Percentiles rank a stretch among this genome's conserved stretches.
These are phyloP conservation scores for Eutypa lata DNA, from an alignment of 2,329 filamentous ascomycete genomes.

Conservation along the genomic window DNA sequence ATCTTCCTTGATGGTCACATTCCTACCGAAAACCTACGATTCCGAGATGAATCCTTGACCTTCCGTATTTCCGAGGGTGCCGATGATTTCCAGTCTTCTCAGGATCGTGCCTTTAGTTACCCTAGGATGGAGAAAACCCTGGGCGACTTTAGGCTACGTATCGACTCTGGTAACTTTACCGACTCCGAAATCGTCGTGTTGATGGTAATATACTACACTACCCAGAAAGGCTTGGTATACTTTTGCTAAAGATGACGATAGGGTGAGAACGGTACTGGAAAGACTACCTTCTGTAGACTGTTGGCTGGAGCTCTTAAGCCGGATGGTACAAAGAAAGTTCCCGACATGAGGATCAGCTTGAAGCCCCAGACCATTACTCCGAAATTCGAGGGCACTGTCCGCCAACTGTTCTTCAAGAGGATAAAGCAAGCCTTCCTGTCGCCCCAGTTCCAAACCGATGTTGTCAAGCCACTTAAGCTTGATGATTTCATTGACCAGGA, in stretches of 20 bases:
- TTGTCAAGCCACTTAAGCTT: conserved; percentile 98
- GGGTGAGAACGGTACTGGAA: conserved; percentile 97
- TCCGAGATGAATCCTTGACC: conserved; percentile 93
- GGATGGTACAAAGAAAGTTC: conserved; percentile 73
- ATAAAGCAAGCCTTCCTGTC: conserved; percentile 96
- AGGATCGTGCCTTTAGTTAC: conserved; percentile 80
- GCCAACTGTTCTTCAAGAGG: conserved; percentile 99
- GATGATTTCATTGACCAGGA: conserved; percentile 99
- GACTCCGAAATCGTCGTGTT: conserved; percentile 99
- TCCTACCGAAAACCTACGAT: conserved; percentile 95
- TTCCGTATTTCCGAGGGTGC: conserved; percentile 90
- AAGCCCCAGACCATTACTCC: conserved; percentile 99
- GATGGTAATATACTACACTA: conserved; percentile 60
- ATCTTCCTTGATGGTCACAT: conserved; percentile 99
- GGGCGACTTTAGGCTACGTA: conserved; percentile 78
- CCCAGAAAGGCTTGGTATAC: neutral
- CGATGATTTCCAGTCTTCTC: conserved; percentile 85
- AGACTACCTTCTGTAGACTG: conserved; percentile 98
- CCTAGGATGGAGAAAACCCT: conserved; percentile 91
- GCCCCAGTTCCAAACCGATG: conserved; percentile 98
- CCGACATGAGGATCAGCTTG: conserved; percentile 97
- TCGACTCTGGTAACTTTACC: conserved; percentile 85
- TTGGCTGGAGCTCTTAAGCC: conserved; percentile 91
- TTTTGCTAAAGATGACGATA: neutral
- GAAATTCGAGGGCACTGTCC: conserved; percentile 95